Evolutionary conservation across 1,284 basidiomycete genomes (phyloP).

Genomic region (Meripilus lineatus): DNA sequence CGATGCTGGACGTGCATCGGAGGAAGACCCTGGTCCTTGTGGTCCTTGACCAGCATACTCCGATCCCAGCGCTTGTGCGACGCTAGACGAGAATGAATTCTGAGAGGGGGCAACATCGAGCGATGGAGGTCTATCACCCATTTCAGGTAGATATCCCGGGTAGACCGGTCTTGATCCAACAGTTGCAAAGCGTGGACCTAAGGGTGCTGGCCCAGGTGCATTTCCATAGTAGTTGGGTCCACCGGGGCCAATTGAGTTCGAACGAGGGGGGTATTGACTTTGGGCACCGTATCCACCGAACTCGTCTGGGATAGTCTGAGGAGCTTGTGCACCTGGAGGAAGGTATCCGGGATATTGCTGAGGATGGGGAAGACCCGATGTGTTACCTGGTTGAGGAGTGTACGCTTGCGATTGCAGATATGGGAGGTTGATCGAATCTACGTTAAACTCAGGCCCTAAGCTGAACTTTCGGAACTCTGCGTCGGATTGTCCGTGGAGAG

Average conservation of each 20-base stretch:
- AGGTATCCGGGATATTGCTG: too few relatives aligned
- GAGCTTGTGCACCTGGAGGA: background rate
- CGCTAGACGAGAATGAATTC: constrained; percentile 47
- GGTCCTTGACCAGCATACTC: too few relatives aligned
- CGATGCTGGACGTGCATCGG: constrained; percentile 7
- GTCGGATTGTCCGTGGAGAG: background rate
- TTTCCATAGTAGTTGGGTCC: constrained; percentile 6
- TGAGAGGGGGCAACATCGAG: constrained; percentile 19
- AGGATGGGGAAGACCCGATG: too few relatives aligned
- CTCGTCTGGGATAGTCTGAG: constrained; percentile 15
- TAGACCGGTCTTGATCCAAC: too few relatives aligned
- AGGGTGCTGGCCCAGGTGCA: constrained; percentile 14
- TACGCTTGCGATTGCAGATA: too few relatives aligned
- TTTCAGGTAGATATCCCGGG: constrained; percentile 13
- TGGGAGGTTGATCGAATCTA: too few relatives aligned
- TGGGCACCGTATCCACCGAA: constrained; percentile 19
- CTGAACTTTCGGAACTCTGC: too few relatives aligned
- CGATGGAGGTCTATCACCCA: constrained; percentile 29
- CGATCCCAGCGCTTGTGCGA: constrained; percentile 48
- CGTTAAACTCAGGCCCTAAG: background rate
- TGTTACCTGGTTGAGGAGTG: too few relatives aligned
- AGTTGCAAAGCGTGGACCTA: too few relatives aligned
- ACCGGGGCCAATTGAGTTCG: constrained; percentile 17
- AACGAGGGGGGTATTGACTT: constrained; percentile 14
- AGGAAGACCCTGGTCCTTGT: too few relatives aligned